Percentiles rank a stretch among this genome's conserved stretches.
phyloP scores from a whole-genome alignment of 2,329 filamentous ascomycete genomes.

The Monilinia fructicola region DNA sequence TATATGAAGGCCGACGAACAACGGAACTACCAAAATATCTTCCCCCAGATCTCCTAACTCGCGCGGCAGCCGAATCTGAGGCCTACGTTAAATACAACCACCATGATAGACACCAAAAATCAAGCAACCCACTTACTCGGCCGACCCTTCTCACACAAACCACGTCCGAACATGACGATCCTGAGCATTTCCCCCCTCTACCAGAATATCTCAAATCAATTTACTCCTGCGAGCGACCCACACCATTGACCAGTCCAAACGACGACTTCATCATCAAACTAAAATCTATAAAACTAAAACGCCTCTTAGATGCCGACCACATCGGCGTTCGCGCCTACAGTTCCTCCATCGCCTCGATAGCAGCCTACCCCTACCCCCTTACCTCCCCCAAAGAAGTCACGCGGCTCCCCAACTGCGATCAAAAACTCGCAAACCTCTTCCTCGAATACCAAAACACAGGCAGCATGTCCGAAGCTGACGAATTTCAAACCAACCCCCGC shows the following conservation, averaged over 20 bases:
- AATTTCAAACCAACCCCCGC: conserved; percentile 62
- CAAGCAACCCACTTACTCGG: conserved; percentile 39
- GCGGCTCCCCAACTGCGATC: conserved; percentile 73
- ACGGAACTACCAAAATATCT: conserved; percentile 13
- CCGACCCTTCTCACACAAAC: conserved; percentile 57
- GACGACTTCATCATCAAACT: conserved; percentile 71
- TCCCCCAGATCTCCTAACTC: conserved; percentile 26
- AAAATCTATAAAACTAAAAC: conserved; percentile 68
- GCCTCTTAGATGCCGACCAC: conserved; percentile 70
- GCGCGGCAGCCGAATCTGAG: conserved; percentile 35
- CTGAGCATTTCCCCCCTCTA: conserved; percentile 56
- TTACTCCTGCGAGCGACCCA: conserved; percentile 81
- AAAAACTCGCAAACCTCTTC: conserved; percentile 76
- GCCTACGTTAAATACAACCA: conserved; percentile 27
- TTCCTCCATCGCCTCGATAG: conserved; percentile 77
- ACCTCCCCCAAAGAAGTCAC: conserved; percentile 44
- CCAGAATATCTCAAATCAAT: conserved; percentile 65
- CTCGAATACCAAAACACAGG: conserved; percentile 68
- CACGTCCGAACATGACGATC: conserved; percentile 74
- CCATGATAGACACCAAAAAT: conserved; percentile 23
- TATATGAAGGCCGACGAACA: conserved; percentile 51
- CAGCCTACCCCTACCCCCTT: conserved; percentile 66
- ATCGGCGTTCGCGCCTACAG: conserved; percentile 85
- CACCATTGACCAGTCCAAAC: conserved; percentile 70
- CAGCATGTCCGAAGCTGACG: conserved; percentile 60